A percentile compares a stretch with the other conserved stretches of the same genome.
phyloP scores from a whole-genome alignment of 140 eudicot genomes.

The Anethum foeniculum region DNA sequence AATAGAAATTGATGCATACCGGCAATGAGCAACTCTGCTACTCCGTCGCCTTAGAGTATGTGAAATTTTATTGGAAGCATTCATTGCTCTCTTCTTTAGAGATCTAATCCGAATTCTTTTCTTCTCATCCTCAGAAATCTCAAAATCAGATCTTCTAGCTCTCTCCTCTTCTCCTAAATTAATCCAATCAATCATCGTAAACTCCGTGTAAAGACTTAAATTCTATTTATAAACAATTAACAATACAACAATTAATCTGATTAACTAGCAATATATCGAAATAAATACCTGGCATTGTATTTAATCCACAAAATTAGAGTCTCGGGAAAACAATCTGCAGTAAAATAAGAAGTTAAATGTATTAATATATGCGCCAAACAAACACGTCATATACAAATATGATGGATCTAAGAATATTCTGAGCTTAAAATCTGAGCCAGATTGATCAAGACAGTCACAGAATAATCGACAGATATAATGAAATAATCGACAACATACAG shows the following conservation, averaged over 20 bases:
- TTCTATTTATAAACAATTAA: not conserved
- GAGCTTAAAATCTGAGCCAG: constrained; percentile 5
- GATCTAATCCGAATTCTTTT: constrained; percentile 52
- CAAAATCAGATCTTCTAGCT: constrained; percentile 41
- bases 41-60: constrained; percentile 38
- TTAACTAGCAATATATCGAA: not conserved
- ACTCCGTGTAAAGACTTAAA: not conserved
- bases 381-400: not conserved
- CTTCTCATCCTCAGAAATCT: constrained; percentile 57
- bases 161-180: constrained; percentile 41
- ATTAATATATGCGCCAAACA: not conserved
- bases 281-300: constrained; percentile 54
- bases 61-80: constrained; percentile 37
- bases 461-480: not conserved
- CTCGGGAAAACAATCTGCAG: constrained; percentile 25
- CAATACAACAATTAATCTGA: not conserved
- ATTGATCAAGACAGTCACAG: not conserved
- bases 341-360: constrained; percentile 17
- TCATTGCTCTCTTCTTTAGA: constrained; percentile 61
- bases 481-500: constrained; percentile 14
- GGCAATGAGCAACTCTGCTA: constrained; percentile 50
- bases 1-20: constrained; percentile 55
- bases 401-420: constrained; percentile 9
- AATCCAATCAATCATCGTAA: constrained; percentile 8
- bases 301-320: constrained; percentile 9